Percentiles rank a stretch among this genome's conserved stretches.
phyloP scores from a whole-genome alignment of 1,284 basidiomycete species.

The Coniferiporia weirii region DNA sequence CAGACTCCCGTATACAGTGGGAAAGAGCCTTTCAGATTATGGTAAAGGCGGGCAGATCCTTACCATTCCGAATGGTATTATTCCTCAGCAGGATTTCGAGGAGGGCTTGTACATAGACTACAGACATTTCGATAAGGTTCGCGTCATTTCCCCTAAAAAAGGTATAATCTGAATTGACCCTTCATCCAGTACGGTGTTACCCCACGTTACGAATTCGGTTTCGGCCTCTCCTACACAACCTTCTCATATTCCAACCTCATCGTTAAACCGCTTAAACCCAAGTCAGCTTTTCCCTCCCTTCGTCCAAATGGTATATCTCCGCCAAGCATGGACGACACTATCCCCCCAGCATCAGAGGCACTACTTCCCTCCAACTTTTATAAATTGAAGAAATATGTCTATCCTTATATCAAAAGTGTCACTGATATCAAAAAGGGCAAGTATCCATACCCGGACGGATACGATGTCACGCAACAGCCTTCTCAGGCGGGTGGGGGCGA shows the following conservation, averaged over 20 bases:
- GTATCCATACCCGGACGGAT: constrained; percentile 17
- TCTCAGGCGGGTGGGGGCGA: constrained; percentile 16
- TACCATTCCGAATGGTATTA: constrained; percentile 28
- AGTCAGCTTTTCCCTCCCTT: constrained; percentile 15
- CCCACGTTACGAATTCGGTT: constrained; percentile 62
- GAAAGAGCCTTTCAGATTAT: constrained; percentile 47
- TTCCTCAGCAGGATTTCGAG: constrained; percentile 17
- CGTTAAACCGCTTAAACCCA: constrained; percentile 7
- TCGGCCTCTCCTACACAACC: constrained; percentile 49
- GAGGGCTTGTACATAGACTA: constrained; percentile 53
- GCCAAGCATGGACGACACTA: constrained; percentile 2
- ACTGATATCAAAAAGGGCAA: constrained; percentile 10
- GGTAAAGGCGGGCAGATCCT: constrained; percentile 31
- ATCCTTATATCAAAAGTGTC: constrained; percentile 11
- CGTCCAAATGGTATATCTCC: constrained; percentile 1
- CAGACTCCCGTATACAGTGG: constrained; percentile 53
- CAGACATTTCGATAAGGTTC: constrained; percentile 42
- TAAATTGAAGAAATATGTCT: constrained; percentile 17
- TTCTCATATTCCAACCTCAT: constrained; percentile 39
- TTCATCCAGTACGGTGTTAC: constrained; percentile 36
- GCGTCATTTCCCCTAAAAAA: not conserved
- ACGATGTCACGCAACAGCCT: constrained; percentile 7
- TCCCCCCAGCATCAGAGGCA: constrained; percentile 10
- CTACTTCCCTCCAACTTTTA: constrained; percentile 9
- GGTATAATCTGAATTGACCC: constrained; percentile 24